phyloP scores from a whole-genome alignment of 2,329 filamentous ascomycete genomes.

The Cytospora piceae region DNA sequence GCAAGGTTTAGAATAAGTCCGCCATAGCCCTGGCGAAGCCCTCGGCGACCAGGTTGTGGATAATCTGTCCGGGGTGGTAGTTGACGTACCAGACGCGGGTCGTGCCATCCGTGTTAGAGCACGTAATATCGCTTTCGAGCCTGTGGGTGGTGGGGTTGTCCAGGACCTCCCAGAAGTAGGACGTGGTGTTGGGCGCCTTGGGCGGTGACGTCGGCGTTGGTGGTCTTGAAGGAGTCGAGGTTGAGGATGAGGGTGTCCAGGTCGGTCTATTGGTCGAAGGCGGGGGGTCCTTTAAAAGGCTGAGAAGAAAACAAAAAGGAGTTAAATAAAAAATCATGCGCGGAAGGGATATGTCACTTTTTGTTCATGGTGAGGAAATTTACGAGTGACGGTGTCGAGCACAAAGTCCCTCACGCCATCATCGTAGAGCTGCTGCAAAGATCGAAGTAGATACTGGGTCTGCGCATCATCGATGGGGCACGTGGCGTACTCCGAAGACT shows the following conservation, averaged over 20 bases:
- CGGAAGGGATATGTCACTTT: neutral
- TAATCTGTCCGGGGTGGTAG: conserved; percentile 28
- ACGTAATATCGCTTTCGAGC: conserved; percentile 27
- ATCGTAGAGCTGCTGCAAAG: conserved; percentile 27
- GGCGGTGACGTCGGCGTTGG: conserved; percentile 25
- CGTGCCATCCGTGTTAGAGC: conserved; percentile 24
- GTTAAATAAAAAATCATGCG: neutral
- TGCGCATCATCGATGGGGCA: conserved; percentile 28
- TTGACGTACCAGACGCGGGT: conserved; percentile 28
- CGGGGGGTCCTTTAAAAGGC: conserved; percentile 27
- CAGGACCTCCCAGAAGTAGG: conserved; percentile 28
- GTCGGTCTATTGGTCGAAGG: conserved; percentile 20
- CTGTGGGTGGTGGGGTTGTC: conserved; percentile 24
- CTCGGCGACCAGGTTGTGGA: conserved; percentile 26
- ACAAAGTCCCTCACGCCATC: conserved; percentile 29
- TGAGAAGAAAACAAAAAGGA: neutral
- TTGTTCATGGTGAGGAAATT: neutral
- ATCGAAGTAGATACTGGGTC: conserved; percentile 26
- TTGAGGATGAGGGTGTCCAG: conserved; percentile 18
- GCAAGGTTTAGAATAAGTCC: conserved; percentile 22
- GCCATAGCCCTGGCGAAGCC: conserved; percentile 22
- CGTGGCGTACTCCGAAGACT: conserved; percentile 10
- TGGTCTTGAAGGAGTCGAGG: conserved; percentile 27
- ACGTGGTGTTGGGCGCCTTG: conserved; percentile 26
- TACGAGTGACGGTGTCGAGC: conserved; percentile 25